Base-by-base conservation (phyloP, 2,329 filamentous ascomycete genomes). In the Penicillium sp. region DNA sequence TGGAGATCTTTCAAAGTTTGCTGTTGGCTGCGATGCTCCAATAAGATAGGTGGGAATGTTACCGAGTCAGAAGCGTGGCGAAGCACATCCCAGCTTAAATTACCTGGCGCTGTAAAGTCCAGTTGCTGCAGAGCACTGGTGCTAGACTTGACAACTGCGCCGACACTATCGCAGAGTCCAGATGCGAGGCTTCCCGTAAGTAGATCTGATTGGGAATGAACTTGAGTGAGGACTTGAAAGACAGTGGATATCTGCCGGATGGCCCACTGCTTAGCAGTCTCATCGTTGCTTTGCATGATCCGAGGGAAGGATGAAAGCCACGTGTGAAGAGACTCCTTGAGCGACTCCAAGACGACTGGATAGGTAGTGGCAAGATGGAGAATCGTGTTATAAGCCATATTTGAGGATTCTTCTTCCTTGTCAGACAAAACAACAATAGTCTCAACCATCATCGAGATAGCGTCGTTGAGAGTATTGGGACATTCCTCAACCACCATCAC, bases 221-320 rank as follows among this genome's bases (percentile, higher is more conserved):
- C 76, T 4, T 81, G 77, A 16, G 80, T 81, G 18, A 94, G 75
- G 7, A 93, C 70, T 28, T 82, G 79, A 47, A 90, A 85, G 0
- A 88, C 85, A 44, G 85, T 87, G 13, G 87, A 83, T n/a, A 99
- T 81, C 57, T 93, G 89, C 26, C 81, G 81, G 24, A 97, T 81
- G 2, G 86, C 85, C 50, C 82, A 81, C 56, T 85, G 80, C 68
- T 95, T 95, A 26, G 81, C 77, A n/a, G 79, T 79, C 61, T 96
- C 90, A 63, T 97, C 91, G 60, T 85, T 87, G 8, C 85, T 84
- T 68, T 93, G 90, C 85, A 96, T 92, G 13, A 90, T 73, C 15
- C 91, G 83, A 5, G 93, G 87, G 16, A 99, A 80, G 38, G 89
- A 86, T 2, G 84, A 83, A 23, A 92, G 81, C 91, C 92, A 96